Percentiles rank a stretch among this genome's conserved stretches.
Conservation (phyloP, 257 asterid genomes). For the Anisodus acutangulus region DNA sequence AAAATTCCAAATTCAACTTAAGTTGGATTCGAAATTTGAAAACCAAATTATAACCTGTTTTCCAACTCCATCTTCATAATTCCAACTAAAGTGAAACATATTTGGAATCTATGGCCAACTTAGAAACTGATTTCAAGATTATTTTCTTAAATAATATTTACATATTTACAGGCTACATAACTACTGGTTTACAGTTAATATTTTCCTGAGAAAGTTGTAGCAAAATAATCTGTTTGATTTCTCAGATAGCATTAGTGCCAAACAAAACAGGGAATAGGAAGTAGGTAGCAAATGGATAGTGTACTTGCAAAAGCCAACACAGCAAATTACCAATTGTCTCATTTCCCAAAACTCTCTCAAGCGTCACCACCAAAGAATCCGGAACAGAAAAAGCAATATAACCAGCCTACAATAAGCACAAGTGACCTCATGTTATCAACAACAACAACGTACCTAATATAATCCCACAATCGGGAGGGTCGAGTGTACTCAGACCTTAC, state of each 20-base stretch:
- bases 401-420: slow-evolving; percentile 59
- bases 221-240: background rate
- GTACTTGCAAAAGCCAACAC: slow-evolving; percentile 15
- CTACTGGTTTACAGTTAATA: background rate
- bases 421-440: background rate
- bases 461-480: too few relatives aligned
- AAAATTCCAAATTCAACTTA: too few relatives aligned
- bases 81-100: too few relatives aligned
- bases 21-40: too few relatives aligned
- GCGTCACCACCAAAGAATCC: slow-evolving; percentile 85
- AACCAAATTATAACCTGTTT: too few relatives aligned
- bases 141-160: background rate
- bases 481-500: too few relatives aligned
- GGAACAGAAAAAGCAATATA: slow-evolving; percentile 89
- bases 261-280: background rate
- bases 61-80: too few relatives aligned
- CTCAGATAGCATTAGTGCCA: background rate
- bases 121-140: background rate
- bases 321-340: slow-evolving; percentile 76
- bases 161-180: background rate
- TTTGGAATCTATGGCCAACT: too few relatives aligned
- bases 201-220: background rate
- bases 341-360: slow-evolving; percentile 93
- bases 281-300: background rate
- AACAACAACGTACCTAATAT: too few relatives aligned